These are phyloP conservation scores for Metschnikowia proteae DNA, from an alignment of 805 yeast species.

Conservation along the genomic window DNA sequence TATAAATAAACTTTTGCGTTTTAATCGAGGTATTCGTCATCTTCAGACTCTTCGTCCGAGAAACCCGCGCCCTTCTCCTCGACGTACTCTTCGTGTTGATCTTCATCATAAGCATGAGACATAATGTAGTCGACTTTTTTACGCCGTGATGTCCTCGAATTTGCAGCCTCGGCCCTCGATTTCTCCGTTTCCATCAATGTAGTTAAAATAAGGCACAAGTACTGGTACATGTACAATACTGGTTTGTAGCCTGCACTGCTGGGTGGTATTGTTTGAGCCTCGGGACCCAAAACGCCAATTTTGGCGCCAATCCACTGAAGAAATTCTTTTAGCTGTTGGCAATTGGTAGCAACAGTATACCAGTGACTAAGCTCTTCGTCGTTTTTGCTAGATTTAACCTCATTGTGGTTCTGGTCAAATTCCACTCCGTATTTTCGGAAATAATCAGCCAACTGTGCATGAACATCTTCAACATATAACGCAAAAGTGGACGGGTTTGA, in stretches of 20 bases:
- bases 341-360: conserved; percentile 36
- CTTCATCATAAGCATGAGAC: conserved; percentile 9
- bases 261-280: conserved; percentile 11
- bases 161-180: conserved; percentile 6
- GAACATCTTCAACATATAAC: conserved; percentile 41
- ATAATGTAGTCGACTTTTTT: conserved; percentile 15
- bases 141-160: conserved; percentile 12
- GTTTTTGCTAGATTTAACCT: conserved; percentile 15
- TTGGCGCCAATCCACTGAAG: conserved; percentile 21
- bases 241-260: conserved; percentile 27
- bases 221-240: conserved; percentile 25
- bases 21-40: conserved; percentile 11
- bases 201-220: conserved; percentile 27
- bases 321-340: conserved; percentile 27
- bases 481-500: conserved; percentile 30
- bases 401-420: conserved; percentile 31
- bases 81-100: conserved; percentile 6
- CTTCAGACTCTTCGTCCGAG: conserved; percentile 12
- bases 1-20: conserved; percentile 3
- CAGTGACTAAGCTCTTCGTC: conserved; percentile 19
- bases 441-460: conserved; percentile 27
- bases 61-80: conserved; percentile 12
- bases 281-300: conserved; percentile 17
- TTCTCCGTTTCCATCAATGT: conserved; percentile 20
- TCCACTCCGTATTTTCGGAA: conserved; percentile 32